phyloP scores from a whole-genome alignment of 257 asterid species.

The Solanum lycopersicoides region DNA sequence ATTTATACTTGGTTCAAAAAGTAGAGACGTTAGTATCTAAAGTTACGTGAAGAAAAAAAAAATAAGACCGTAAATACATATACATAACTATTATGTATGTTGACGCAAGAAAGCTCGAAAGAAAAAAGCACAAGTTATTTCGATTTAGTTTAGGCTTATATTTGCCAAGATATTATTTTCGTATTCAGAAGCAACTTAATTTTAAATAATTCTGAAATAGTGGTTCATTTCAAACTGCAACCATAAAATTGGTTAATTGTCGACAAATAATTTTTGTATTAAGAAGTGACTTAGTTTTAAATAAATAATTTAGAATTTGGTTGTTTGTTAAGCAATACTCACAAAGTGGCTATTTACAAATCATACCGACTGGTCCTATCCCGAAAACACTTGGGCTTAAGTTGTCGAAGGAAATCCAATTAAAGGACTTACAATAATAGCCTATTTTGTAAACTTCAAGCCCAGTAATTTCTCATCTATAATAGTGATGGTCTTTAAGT shows the following conservation, averaged over 20 bases:
- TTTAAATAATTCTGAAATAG: not conserved
- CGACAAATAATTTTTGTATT: not conserved
- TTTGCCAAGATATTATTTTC: not conserved
- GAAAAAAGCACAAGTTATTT: not conserved
- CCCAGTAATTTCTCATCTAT: too few species aligned
- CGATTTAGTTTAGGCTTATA: not conserved
- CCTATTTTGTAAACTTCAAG: too few species aligned
- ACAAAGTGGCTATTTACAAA: not conserved
- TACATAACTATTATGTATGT: not conserved
- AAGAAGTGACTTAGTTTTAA: not conserved
- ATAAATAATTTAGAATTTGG: not conserved
- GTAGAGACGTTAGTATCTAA: not conserved
- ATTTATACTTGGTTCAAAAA: not conserved
- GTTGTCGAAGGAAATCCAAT: not conserved
- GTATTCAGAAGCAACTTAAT: too few species aligned
- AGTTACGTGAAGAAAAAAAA: not conserved
- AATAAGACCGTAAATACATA: not conserved
- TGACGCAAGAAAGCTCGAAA: not conserved
- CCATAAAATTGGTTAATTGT: not conserved
- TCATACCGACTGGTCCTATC: not conserved
- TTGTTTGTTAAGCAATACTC: not conserved
- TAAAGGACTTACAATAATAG: not conserved
- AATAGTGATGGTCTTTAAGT: too few species aligned
- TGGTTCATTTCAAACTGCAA: not conserved
- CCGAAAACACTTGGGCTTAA: not conserved